Percentiles rank a stretch among this genome's conserved stretches.
These are phyloP conservation scores for Rhizopus sp. DNA, from an alignment of 371 early-diverging fungal genomes.

Conservation along the genomic window DNA sequence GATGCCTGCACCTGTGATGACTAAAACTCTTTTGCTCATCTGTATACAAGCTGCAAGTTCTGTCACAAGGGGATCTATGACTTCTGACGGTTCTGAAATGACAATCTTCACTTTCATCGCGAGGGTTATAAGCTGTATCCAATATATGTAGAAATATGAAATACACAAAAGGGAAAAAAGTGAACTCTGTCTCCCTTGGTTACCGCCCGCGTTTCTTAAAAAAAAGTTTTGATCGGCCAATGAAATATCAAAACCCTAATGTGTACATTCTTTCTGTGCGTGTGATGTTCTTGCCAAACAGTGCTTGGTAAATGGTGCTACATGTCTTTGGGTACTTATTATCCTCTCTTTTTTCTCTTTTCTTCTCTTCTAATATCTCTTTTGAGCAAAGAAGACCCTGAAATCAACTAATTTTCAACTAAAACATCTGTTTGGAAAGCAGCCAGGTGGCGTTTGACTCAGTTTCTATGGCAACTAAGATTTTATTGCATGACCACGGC, in stretches of 20 bases:
- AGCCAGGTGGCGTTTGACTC: no score
- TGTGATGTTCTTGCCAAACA: no score
- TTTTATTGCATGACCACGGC: no score
- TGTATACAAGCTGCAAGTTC: conserved; percentile 56
- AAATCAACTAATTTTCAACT: no score
- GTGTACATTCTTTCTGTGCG: neutral
- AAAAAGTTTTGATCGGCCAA: conserved; percentile 6
- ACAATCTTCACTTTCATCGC: conserved; percentile 31
- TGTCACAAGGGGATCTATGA: conserved; percentile 41
- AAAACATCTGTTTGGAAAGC: no score
- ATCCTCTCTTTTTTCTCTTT: no score
- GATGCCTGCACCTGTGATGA: conserved; percentile 93
- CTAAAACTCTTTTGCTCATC: conserved; percentile 68
- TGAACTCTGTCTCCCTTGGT: neutral
- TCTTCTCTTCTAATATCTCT: no score
- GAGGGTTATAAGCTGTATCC: neutral
- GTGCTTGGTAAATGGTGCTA: no score
- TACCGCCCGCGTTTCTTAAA: conserved; percentile 4
- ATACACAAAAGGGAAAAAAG: neutral
- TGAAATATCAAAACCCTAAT: neutral
- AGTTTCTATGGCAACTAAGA: no score
- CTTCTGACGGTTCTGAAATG: conserved; percentile 36
- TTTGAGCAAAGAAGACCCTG: no score
- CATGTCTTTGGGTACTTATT: no score
- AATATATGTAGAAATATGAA: neutral